Base-by-base conservation (phyloP, 148 eudicot species). In the Dianthus caryophyllus region DNA sequence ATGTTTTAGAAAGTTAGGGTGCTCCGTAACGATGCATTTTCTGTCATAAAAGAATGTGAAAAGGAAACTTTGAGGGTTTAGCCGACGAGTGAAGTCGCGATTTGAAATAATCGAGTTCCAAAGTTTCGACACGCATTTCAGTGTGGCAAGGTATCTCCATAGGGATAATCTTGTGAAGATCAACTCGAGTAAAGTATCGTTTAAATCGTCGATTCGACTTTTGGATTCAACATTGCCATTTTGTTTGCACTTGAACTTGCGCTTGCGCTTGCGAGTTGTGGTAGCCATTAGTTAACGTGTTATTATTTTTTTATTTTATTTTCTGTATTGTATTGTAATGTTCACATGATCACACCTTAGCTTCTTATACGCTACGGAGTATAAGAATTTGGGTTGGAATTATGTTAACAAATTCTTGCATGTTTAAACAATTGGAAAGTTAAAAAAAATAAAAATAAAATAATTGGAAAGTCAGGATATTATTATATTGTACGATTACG, bases 21-120 rank as follows among this genome's bases (percentile, higher is more conserved):
- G 61, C 36, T 56, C 61, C 0, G 61, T 56, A 27, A 56, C 14
- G 22, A 52, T 26, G 56, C 56, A 6, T n/a, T n/a, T 7, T 7
- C 5, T 4, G 1, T 52, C 0, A 9, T 9, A 27, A 38, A 2
- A 27, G 31, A 56, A 9, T 15, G 36, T 56, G 16, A 26, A 56
- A 0, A 10, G 18, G 20, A 4, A 26, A 27, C 26, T 5, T 14
- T 56, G 18, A 6, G 26, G 38, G 6, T 31, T 26, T n/a, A 52
- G 27, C 9, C 2, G 27, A 55, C 33, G 38, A 27, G 13, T 0
- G 38, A 56, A 56, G 61, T 56, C 61, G 61, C 20, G 61, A 27
- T 56, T 56, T 4, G 20, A 56, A 56, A 56, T 56, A 56, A 56
- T 56, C 14, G 38, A 56, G 18, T 56, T 56, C 61, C 61, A 56